phyloP scores from a whole-genome alignment of 441 rosid species.

The Adansonia grandidieri region DNA sequence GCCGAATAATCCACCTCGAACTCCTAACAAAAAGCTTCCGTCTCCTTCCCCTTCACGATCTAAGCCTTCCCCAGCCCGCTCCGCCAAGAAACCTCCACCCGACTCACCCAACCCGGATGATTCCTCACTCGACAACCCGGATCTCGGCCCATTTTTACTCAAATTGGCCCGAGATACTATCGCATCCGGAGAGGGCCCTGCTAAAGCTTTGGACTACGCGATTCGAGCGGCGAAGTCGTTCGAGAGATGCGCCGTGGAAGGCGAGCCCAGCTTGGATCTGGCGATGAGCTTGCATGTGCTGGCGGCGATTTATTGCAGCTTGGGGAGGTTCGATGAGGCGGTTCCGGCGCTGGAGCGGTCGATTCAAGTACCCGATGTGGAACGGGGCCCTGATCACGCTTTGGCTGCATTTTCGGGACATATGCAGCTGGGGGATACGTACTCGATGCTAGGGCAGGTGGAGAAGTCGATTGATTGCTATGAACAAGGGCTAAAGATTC shows the following conservation, averaged over 20 bases:
- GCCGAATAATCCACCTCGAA: slow-evolving; percentile 41
- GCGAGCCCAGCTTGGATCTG: slow-evolving; percentile 83
- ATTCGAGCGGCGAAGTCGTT: slow-evolving; percentile 87
- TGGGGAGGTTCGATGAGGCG: slow-evolving; percentile 91
- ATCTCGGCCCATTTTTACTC: slow-evolving; percentile 94
- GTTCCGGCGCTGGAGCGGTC: slow-evolving; percentile 86
- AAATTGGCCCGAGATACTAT: slow-evolving; percentile 92
- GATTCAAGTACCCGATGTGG: slow-evolving; percentile 68
- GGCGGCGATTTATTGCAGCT: slow-evolving; percentile 89
- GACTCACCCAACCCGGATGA: slow-evolving; percentile 61
- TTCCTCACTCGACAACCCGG: slow-evolving; percentile 90
- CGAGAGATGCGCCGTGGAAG: slow-evolving; percentile 73
- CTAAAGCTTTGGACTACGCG: slow-evolving; percentile 86
- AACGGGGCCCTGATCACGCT: slow-evolving; percentile 85
- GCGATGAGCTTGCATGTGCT: slow-evolving; percentile 97
- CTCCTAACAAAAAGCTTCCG: slow-evolving; percentile 49
- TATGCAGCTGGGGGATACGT: slow-evolving; percentile 96
- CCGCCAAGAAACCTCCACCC: slow-evolving; percentile 70
- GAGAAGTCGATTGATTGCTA: slow-evolving; percentile 84
- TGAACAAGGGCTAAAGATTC: slow-evolving; percentile 90
- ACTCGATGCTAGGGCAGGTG: slow-evolving; percentile 89
- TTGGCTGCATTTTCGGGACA: slow-evolving; percentile 91
- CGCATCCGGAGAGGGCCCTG: slow-evolving; percentile 90
- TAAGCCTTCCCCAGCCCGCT: slow-evolving; percentile 76
- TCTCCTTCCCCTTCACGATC: slow-evolving; percentile 77